Evolutionary conservation across 2,329 filamentous ascomycete genomes (phyloP).

Genomic region (Fusarium pseudonygamai): DNA sequence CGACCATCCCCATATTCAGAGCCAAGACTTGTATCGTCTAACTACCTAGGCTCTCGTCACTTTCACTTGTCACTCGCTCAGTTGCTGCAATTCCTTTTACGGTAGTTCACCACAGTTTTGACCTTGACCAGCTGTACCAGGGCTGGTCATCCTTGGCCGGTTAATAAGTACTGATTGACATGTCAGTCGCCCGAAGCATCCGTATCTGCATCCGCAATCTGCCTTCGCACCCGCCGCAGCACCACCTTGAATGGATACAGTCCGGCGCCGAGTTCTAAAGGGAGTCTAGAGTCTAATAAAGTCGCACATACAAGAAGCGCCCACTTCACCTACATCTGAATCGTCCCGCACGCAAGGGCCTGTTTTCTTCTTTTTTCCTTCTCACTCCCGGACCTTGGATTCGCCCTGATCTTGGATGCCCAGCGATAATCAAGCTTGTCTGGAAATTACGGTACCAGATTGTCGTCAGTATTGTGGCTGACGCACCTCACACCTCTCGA

Average conservation of each 20-base stretch:
- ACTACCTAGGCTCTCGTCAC: neutral
- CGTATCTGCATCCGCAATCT: constrained; percentile 29
- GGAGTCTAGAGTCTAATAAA: constrained; percentile 38
- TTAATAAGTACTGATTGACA: constrained; percentile 35
- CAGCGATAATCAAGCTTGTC: constrained; percentile 5
- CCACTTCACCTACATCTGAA: constrained; percentile 32
- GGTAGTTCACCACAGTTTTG: constrained; percentile 18
- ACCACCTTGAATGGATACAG: constrained; percentile 41
- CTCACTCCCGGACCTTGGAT: constrained; percentile 17
- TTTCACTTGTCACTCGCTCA: constrained; percentile 21
- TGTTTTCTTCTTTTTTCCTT: constrained; percentile 8
- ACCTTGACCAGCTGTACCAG: constrained; percentile 26
- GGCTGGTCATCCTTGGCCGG: constrained; percentile 33
- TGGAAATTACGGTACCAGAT: constrained; percentile 29
- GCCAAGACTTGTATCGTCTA: constrained; percentile 28
- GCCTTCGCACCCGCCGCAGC: constrained; percentile 37
- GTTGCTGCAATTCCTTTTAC: constrained; percentile 22
- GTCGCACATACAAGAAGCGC: constrained; percentile 38
- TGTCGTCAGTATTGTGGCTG: constrained; percentile 39
- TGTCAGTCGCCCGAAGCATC: constrained; percentile 44
- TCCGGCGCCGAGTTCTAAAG: constrained; percentile 39
- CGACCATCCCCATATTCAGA: constrained; percentile 28
- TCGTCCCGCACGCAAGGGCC: constrained; percentile 26
- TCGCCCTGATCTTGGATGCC: constrained; percentile 14
- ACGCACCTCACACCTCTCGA: constrained; percentile 26